Percentiles rank a stretch among this genome's conserved stretches.
These are phyloP conservation scores for Elsinoe necatrix DNA, from an alignment of 2,329 filamentous ascomycete genomes.

Conservation along the genomic window DNA sequence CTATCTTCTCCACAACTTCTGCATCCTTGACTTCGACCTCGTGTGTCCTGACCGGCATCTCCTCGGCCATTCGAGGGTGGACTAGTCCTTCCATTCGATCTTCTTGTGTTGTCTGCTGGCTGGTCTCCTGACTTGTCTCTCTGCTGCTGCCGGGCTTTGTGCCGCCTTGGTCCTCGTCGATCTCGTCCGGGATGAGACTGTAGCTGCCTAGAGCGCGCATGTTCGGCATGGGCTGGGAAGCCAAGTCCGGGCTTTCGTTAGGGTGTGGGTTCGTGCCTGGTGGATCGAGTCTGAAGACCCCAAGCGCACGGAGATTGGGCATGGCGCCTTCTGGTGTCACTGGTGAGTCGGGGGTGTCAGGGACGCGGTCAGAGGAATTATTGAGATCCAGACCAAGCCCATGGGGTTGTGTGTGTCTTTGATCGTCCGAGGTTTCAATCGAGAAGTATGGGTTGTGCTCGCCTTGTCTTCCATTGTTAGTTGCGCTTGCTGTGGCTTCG, in stretches of 20 bases:
- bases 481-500: background rate
- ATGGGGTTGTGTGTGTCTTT: background rate
- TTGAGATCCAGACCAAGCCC: background rate
- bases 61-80: background rate
- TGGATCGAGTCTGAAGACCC: background rate
- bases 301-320: conserved; percentile 1
- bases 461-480: background rate
- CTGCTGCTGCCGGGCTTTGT: background rate
- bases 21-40: background rate
- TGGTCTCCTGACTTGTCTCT: background rate
- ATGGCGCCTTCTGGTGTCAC: background rate
- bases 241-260: background rate
- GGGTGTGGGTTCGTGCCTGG: background rate
- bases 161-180: background rate
- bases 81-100: background rate
- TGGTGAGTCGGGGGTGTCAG: background rate
- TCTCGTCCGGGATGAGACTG: background rate
- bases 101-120: background rate
- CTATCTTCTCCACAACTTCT: background rate
- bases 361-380: background rate
- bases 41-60: background rate
- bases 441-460: background rate
- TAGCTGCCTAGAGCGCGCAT: conserved; percentile 1
- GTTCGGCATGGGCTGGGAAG: background rate
- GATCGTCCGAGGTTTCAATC: background rate